Evolutionary conservation across 352 stramenopile genomes (phyloP), one percentile per base, ranked within the genome.

Genomic region (Phytophthora nicotianae): DNA sequence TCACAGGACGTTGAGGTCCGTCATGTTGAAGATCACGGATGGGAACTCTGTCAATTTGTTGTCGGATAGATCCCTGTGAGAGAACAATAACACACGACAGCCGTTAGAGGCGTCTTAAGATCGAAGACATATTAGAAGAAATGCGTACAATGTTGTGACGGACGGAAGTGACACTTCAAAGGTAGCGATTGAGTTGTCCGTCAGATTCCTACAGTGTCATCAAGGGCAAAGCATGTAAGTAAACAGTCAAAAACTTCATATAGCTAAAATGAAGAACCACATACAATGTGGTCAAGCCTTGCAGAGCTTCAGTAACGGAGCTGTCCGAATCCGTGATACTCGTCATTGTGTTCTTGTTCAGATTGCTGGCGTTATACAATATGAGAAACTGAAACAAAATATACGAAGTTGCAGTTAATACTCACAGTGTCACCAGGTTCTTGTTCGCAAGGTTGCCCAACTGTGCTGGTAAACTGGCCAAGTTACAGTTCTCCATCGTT

Each of bases 401-500:
- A 60, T 26, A 38, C n/a, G 16, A 59, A 35, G 26, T 9, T 8
- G 27, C 26, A 26, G 17, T 19, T 3, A 27, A 51, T 21, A 60
- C 83, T 55, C 62, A 90, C 83, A 92, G 65, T 4, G 70, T 73
- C 20, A 62, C 64, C 19, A 92, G 51, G 54, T 88, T 89, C 20
- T 54, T 63, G 64, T 50, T 64, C n/a, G 63, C 65, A 27, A 90
- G 74, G 40, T 68, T 68, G 24, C 58, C 66, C 17, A 92, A 61
- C 41, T 89, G 74, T 1, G 55, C 48, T 11, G 83, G 79, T 17
- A 92, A 43, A 20, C 58, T 68, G 20, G 54, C 80, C 48, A 92
- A 68, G 42, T 82, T 79, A 63, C 83, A 92, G 64, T 92, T 92
- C 21, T 90, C 74, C 62, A 92, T 75, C 1, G 75, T 74, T 16